A percentile compares a stretch with the other conserved stretches of the same genome.
Evolutionary conservation across 768 basidiomycete genomes (phyloP).

Genomic region (Cystofilobasidium bisporidii): DNA sequence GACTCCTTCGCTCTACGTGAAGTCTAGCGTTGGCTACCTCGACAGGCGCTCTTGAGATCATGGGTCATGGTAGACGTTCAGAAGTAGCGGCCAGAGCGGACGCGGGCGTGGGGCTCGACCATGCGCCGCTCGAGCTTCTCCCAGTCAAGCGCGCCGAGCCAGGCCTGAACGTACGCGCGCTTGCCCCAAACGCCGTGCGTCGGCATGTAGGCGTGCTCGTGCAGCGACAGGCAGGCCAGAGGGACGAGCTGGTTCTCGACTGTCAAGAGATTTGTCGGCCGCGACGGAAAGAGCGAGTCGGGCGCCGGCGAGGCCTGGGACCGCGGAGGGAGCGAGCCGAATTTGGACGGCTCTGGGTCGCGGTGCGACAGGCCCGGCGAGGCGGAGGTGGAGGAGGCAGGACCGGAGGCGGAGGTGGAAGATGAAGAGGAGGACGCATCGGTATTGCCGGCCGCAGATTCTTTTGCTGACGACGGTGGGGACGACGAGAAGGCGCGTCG

Average conservation of each 20-base stretch:
- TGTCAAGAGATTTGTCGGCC: neutral
- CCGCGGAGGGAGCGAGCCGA: neutral
- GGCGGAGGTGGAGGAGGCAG: neutral
- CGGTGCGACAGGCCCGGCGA: neutral
- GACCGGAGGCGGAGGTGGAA: too few species aligned
- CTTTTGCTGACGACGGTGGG: neutral
- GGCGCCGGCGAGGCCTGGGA: neutral
- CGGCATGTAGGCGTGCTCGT: constrained; percentile 26
- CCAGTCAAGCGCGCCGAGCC: constrained; percentile 27
- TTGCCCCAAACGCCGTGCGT: constrained; percentile 29
- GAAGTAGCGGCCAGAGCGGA: too few species aligned
- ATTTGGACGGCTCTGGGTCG: neutral
- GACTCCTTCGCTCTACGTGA: too few species aligned
- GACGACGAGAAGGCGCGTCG: neutral
- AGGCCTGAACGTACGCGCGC: constrained; percentile 21
- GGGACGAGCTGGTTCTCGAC: constrained; percentile 13
- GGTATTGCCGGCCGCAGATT: too few species aligned
- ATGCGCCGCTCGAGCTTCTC: constrained; percentile 17
- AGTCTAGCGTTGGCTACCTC: too few species aligned
- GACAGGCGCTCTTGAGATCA: too few species aligned
- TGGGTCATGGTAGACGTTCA: too few species aligned
- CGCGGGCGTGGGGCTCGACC: neutral
- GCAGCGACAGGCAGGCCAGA: constrained; percentile 17
- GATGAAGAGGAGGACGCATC: too few species aligned
- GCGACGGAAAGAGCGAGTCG: neutral